These are phyloP conservation scores for Aspergillus nidulans DNA, from an alignment of 495 filamentous ascomycete species.

Conservation along the genomic window DNA sequence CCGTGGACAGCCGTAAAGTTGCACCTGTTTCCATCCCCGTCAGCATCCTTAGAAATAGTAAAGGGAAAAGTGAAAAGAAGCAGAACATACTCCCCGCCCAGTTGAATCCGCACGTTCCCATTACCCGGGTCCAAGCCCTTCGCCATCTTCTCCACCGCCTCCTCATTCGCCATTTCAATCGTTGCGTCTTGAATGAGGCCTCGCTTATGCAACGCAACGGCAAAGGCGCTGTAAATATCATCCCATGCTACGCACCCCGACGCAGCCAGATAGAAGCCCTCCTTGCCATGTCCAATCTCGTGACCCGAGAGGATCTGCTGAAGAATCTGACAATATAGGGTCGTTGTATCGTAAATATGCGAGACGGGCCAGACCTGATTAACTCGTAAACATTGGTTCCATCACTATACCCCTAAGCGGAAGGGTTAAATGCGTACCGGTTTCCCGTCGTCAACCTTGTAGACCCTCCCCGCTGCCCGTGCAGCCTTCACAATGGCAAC, in stretches of 20 bases:
- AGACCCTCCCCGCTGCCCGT: conserved; percentile 29
- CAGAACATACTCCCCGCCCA: conserved; percentile 41
- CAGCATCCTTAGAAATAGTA: no score
- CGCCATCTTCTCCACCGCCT: conserved; percentile 32
- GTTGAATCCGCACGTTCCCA: conserved; percentile 28
- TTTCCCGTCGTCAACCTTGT: conserved; percentile 27
- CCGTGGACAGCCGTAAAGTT: conserved; percentile 35
- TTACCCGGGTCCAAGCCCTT: conserved; percentile 25
- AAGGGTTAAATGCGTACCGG: conserved; percentile 19
- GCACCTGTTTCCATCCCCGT: conserved; percentile 21
- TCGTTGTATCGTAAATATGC: conserved; percentile 41
- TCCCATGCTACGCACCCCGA: conserved; percentile 44
- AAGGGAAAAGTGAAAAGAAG: no score
- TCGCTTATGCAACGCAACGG: conserved; percentile 32
- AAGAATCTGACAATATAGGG: conserved; percentile 39
- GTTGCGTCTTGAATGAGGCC: conserved; percentile 28
- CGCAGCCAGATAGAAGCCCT: conserved; percentile 48
- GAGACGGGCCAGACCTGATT: conserved; percentile 45
- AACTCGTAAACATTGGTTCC: neutral
- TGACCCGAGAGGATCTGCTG: conserved; percentile 35
- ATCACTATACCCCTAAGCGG: neutral
- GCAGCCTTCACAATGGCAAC: conserved; percentile 44
- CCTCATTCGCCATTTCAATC: conserved; percentile 28
- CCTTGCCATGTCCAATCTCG: conserved; percentile 33
- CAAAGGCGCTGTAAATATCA: conserved; percentile 42